These are phyloP conservation scores for Sechiopsis laciniata DNA, from an alignment of 306 rosid species.

Conservation along the genomic window DNA sequence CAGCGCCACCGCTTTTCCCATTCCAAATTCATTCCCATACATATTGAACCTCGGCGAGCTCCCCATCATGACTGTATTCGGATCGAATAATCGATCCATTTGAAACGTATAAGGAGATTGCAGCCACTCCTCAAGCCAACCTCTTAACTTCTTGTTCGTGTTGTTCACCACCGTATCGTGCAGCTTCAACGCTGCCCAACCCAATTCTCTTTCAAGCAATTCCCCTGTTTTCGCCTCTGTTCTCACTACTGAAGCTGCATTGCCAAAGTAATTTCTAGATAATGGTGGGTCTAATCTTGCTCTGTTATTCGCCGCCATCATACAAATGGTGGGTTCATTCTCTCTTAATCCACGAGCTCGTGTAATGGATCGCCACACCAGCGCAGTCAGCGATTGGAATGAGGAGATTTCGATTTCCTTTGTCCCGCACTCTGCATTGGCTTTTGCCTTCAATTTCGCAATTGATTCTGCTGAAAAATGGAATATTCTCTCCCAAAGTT, in stretches of 20 bases:
- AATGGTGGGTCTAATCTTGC: slow-evolving; percentile 44
- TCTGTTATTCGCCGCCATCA: slow-evolving; percentile 34
- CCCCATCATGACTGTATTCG: slow-evolving; percentile 28
- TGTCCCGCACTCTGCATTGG: slow-evolving; percentile 35
- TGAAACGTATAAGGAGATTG: not conserved
- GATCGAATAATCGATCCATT: slow-evolving; percentile 17
- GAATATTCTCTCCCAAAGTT: slow-evolving; percentile 46
- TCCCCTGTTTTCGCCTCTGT: slow-evolving; percentile 28
- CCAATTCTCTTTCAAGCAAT: slow-evolving; percentile 31
- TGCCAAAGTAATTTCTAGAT: slow-evolving; percentile 47
- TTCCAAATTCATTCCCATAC: slow-evolving; percentile 38
- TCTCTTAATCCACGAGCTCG: slow-evolving; percentile 26
- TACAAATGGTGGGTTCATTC: slow-evolving; percentile 32
- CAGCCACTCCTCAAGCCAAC: not conserved
- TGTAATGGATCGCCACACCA: slow-evolving; percentile 50
- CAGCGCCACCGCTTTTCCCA: slow-evolving; percentile 22
- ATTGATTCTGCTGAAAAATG: slow-evolving; percentile 46
- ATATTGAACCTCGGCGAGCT: slow-evolving; percentile 25
- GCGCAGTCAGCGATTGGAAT: slow-evolving; percentile 51
- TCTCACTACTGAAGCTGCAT: not conserved
- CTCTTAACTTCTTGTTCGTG: slow-evolving; percentile 8
- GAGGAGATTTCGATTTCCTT: slow-evolving; percentile 42
- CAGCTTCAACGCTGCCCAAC: slow-evolving; percentile 57
- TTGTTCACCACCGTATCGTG: slow-evolving; percentile 34
- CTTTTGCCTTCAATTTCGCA: slow-evolving; percentile 50